phyloP scores from a whole-genome alignment of 2,329 filamentous ascomycete genomes.

The Claviceps sorghi region DNA sequence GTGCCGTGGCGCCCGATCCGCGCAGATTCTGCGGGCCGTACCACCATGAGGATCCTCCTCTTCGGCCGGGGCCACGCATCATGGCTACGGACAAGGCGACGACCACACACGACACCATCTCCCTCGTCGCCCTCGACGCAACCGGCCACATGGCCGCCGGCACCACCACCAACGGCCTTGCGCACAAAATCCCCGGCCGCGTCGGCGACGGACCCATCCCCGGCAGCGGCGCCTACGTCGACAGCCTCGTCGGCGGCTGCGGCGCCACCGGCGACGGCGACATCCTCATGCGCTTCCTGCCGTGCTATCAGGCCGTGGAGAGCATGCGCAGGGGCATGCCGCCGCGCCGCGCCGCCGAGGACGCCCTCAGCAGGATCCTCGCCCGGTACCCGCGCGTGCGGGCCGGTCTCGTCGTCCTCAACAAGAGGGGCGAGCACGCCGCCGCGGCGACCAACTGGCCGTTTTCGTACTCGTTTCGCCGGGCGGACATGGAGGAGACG shows the following conservation, averaged over 20 bases:
- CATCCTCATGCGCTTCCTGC: conserved; percentile 42
- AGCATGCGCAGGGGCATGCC: conserved; percentile 33
- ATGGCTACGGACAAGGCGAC: no score
- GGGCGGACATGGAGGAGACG: conserved; percentile 30
- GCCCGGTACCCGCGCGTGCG: conserved; percentile 29
- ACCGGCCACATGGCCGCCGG: conserved; percentile 36
- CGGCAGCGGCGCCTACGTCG: conserved; percentile 40
- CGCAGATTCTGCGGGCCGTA: conserved; percentile 32
- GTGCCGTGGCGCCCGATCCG: conserved; percentile 29
- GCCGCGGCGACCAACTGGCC: conserved; percentile 39
- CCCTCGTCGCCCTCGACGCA: conserved; percentile 31
- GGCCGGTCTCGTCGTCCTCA: conserved; percentile 36
- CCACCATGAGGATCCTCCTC: background rate
- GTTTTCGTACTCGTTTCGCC: conserved; percentile 38
- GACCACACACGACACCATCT: conserved; percentile 35
- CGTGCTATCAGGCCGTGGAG: conserved; percentile 44
- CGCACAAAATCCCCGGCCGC: conserved; percentile 38
- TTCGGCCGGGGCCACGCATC: background rate
- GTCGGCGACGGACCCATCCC: conserved; percentile 41
- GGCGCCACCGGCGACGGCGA: conserved; percentile 43
- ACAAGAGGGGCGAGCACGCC: conserved; percentile 32
- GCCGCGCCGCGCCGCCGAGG: conserved; percentile 32
- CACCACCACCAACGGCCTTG: conserved; percentile 40
- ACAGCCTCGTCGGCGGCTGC: conserved; percentile 37
- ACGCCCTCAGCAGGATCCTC: conserved; percentile 35